phyloP scores from a whole-genome alignment of 208 protist species.

The Naegleria fowleri region DNA sequence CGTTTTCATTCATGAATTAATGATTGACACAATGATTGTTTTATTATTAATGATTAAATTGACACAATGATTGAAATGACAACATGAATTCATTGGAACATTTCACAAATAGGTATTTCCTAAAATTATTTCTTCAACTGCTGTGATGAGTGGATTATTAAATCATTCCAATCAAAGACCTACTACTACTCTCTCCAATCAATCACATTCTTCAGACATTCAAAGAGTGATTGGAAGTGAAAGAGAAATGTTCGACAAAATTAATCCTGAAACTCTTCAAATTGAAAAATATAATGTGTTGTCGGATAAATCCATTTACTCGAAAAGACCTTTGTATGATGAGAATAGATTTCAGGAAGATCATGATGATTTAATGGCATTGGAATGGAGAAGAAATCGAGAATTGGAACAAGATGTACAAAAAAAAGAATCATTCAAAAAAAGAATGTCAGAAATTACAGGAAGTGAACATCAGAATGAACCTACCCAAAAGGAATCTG shows the following conservation, averaged over 20 bases:
- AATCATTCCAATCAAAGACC: no score
- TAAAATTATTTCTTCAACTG: no score
- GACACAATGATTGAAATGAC: no score
- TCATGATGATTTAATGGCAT: background rate
- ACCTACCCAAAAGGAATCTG: background rate
- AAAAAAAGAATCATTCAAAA: background rate
- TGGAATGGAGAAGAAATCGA: background rate
- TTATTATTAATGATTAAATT: no score
- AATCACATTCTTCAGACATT: background rate
- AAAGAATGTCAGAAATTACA: background rate
- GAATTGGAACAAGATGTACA: background rate
- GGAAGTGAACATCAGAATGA: background rate
- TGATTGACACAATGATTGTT: no score
- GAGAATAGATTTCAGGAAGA: background rate
- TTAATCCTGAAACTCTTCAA: conserved; percentile 2
- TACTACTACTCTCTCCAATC: no score
- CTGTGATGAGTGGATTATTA: no score
- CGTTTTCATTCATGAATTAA: no score
- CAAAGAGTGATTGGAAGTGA: background rate
- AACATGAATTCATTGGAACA: no score
- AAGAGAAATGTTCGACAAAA: background rate
- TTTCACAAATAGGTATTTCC: no score
- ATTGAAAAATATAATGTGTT: background rate
- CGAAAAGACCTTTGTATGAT: background rate
- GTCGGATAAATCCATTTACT: background rate